phyloP scores from a whole-genome alignment of 306 rosid genomes.

The Ceratonia siliqua region DNA sequence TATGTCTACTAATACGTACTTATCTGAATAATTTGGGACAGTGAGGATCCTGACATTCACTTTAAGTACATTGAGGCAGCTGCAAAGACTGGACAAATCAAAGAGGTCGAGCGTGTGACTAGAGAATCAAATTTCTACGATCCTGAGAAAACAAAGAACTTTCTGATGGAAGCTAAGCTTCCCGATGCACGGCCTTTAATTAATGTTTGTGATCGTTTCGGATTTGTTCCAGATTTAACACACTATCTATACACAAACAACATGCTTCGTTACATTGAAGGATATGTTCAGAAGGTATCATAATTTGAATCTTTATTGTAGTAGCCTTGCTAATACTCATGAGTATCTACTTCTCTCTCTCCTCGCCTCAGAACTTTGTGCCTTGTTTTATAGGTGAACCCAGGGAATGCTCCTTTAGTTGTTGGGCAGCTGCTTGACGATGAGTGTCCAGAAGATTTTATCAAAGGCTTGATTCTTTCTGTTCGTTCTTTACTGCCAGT shows the following conservation, averaged over 20 bases:
- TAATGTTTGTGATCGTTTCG: constrained; percentile 97
- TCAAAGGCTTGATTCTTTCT: constrained; percentile 94
- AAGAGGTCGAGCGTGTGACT: constrained; percentile 98
- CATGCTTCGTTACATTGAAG: constrained; percentile 98
- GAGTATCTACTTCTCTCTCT: constrained; percentile 14
- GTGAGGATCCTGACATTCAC: constrained; percentile 99
- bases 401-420: constrained; percentile 96
- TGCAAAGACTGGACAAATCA: constrained; percentile 98
- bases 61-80: constrained; percentile 99
- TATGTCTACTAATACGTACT: constrained; percentile 28
- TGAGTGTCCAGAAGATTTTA: constrained; percentile 98
- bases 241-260: constrained; percentile 92
- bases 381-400: constrained; percentile 73
- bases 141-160: constrained; percentile 92
- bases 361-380: background rate
- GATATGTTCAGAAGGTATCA: constrained; percentile 96
- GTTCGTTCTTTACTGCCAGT: constrained; percentile 98
- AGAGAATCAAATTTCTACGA: constrained; percentile 99
- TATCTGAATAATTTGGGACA: constrained; percentile 44
- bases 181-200: constrained; percentile 98
- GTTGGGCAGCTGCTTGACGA: constrained; percentile 98
- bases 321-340: constrained; percentile 1
- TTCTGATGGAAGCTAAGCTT: constrained; percentile 96
- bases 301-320: background rate
- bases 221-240: constrained; percentile 98